Base-by-base conservation (phyloP, 2,329 filamentous ascomycete species). In the Microcyclospora tardicrescens region DNA sequence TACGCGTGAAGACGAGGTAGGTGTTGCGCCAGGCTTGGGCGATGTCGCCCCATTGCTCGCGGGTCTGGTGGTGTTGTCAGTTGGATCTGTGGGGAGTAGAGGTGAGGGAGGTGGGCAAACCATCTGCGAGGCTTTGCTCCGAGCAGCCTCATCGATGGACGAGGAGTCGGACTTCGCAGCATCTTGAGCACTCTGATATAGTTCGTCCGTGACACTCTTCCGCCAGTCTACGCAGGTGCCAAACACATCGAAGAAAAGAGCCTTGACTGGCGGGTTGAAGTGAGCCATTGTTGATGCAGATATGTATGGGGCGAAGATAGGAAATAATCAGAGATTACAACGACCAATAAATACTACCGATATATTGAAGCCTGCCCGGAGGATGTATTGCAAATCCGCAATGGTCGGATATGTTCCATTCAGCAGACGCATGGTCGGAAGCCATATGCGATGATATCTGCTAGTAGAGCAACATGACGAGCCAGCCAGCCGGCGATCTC, bases 161-260 rank as follows among this genome's bases (percentile, higher is more conserved):
- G 58, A 54, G 28, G 61, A 58, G 30, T 64, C 49, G 12, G 68
- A 62, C 27, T 67, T 67, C 34, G 77, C 64, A 2, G 65, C 63
- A 2, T 50, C 49, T 43, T 59, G 57, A 11, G 74, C 70, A 30
- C 68, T 66, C 10, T 65, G 54, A 16, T 61, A 56, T 35, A 91
- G 69, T 38, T 74, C 72, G 8, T 68, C 62, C 11, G 69, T 73
- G 14, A 91, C 74, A 2, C 76, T 75, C 30, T 66, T 66, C 40
- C 82, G 78, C 82, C 83, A 89, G 64, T 89, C 72, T 34, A 91
- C 83, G 45, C 79, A 75, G 1, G 84, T 91, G 48, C 82, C 82
- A 58, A 87, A 86, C 50, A 85, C 73, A 61, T 86, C 81, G 53
- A 84, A 85, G 38, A 78, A 68, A 28, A 86, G 64, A 6, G 73